Evolutionary conservation across 352 stramenopile species (phyloP).

Genomic region (Phytophthora constricta): DNA sequence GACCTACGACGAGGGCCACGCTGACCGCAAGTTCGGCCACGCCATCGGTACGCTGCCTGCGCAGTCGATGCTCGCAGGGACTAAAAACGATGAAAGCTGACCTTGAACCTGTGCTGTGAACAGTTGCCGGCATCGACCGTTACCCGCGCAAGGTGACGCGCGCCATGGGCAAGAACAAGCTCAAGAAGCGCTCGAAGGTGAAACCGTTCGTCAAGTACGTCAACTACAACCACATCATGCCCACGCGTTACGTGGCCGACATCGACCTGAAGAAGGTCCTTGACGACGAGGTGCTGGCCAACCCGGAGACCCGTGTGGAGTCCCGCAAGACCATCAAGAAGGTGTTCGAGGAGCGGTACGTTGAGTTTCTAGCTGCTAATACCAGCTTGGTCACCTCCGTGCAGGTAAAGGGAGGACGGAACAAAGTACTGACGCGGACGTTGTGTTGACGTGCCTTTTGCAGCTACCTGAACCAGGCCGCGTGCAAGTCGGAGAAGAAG

Average conservation of each 20-base stretch:
- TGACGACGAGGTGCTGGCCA: conserved; percentile 87
- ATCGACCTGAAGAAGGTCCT: conserved; percentile 99
- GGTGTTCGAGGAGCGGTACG: conserved; percentile 98
- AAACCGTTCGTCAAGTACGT: conserved; percentile 99
- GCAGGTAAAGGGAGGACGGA: neutral
- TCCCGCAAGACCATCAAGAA: conserved; percentile 99
- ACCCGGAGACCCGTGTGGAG: conserved; percentile 87
- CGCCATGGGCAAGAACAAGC: conserved; percentile 97
- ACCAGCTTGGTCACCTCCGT: neutral
- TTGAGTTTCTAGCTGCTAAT: conserved; percentile 15
- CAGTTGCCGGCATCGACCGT: conserved; percentile 95
- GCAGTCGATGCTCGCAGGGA: neutral
- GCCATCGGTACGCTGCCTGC: conserved; percentile 93
- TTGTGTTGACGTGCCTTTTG: conserved; percentile 13
- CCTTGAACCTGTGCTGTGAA: conserved; percentile 2
- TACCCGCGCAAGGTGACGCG: conserved; percentile 98
- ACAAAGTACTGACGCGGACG: conserved; percentile 18
- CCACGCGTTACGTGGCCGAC: conserved; percentile 98
- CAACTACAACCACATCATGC: conserved; percentile 99
- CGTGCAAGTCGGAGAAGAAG: conserved; percentile 98
- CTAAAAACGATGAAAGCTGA: neutral
- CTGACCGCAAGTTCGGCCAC: conserved; percentile 97
- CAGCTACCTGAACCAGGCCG: conserved; percentile 93
- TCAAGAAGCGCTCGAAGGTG: conserved; percentile 97
- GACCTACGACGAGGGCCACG: conserved; percentile 97